Conservation (phyloP, 1,284 basidiomycete species). For the Sanghuangporus sanghuang region DNA sequence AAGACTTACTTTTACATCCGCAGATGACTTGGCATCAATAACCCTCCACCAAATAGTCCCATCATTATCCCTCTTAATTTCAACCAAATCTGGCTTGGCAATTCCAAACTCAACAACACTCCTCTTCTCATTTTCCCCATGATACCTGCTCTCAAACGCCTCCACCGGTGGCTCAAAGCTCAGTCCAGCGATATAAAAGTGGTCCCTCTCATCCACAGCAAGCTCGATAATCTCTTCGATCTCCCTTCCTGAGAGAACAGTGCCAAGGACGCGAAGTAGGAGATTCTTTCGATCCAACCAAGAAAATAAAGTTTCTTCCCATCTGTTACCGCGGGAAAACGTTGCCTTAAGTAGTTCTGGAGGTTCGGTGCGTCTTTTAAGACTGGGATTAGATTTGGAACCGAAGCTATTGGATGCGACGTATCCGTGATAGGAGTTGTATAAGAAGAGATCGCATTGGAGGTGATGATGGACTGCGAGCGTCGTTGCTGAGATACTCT, state of each 20-base stretch:
- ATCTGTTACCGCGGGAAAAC: slow-evolving; percentile 41
- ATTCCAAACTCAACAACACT: slow-evolving; percentile 38
- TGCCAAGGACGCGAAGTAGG: slow-evolving; percentile 33
- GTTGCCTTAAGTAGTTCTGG: slow-evolving; percentile 34
- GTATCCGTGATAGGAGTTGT: slow-evolving; percentile 34
- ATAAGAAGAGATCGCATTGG: slow-evolving; percentile 42
- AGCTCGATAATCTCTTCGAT: slow-evolving; percentile 37
- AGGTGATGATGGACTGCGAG: slow-evolving; percentile 40
- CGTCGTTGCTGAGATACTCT: slow-evolving; percentile 35
- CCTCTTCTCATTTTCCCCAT: slow-evolving; percentile 22
- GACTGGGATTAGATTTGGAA: not conserved
- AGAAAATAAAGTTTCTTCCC: slow-evolving; percentile 41
- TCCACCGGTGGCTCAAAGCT: slow-evolving; percentile 36
- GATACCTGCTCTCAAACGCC: slow-evolving; percentile 30
- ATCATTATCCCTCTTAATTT: slow-evolving; percentile 33
- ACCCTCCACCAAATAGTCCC: slow-evolving; percentile 42
- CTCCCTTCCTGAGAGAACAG: slow-evolving; percentile 28
- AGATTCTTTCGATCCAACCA: slow-evolving; percentile 41
- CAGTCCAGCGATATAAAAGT: slow-evolving; percentile 45
- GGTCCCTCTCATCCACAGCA: slow-evolving; percentile 32
- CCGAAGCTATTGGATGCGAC: slow-evolving; percentile 1
- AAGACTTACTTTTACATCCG: slow-evolving; percentile 32
- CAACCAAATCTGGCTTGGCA: slow-evolving; percentile 43
- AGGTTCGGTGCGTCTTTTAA: slow-evolving; percentile 12
- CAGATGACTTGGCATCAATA: slow-evolving; percentile 46